These are phyloP conservation scores for Podaxis carcinomalis DNA, from an alignment of 768 basidiomycete species.

Conservation along the genomic window DNA sequence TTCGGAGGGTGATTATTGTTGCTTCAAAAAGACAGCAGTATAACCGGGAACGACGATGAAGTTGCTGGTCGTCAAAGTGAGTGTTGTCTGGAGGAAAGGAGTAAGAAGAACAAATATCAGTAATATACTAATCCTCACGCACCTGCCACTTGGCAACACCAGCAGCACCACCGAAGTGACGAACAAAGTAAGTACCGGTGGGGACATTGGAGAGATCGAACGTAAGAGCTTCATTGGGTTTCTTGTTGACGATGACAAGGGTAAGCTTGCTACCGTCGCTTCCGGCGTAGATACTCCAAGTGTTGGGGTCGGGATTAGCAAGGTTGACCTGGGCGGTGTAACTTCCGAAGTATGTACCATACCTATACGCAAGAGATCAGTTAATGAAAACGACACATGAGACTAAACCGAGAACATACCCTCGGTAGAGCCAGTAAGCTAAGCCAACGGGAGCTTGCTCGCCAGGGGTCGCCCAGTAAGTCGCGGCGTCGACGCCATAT, in stretches of 20 bases:
- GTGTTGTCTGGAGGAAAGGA: conserved; percentile 20
- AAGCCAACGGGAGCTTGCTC: conserved; percentile 45
- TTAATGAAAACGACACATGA: not conserved
- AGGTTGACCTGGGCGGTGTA: conserved; percentile 42
- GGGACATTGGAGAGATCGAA: conserved; percentile 42
- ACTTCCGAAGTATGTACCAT: conserved; percentile 42
- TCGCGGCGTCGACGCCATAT: conserved; percentile 45
- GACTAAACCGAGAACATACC: conserved; percentile 25
- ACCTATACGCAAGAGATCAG: conserved; percentile 23
- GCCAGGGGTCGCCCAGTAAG: conserved; percentile 48
- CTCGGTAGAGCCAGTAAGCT: conserved; percentile 54
- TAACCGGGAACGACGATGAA: conserved; percentile 32
- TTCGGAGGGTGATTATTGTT: conserved; percentile 13
- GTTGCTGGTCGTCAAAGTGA: conserved; percentile 21
- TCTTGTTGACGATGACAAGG: conserved; percentile 50
- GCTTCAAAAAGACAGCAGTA: conserved; percentile 25
- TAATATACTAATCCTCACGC: conserved; percentile 12
- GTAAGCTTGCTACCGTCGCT: conserved; percentile 35
- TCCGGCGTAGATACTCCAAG: conserved; percentile 43
- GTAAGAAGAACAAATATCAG: not conserved
- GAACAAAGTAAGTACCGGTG: conserved; percentile 44
- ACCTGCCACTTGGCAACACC: conserved; percentile 56
- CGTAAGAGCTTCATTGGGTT: conserved; percentile 33
- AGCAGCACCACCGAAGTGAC: conserved; percentile 53
- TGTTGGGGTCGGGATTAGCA: conserved; percentile 33